Conservation (phyloP, 495 filamentous ascomycete genomes). For the Aspergillus steynii region DNA sequence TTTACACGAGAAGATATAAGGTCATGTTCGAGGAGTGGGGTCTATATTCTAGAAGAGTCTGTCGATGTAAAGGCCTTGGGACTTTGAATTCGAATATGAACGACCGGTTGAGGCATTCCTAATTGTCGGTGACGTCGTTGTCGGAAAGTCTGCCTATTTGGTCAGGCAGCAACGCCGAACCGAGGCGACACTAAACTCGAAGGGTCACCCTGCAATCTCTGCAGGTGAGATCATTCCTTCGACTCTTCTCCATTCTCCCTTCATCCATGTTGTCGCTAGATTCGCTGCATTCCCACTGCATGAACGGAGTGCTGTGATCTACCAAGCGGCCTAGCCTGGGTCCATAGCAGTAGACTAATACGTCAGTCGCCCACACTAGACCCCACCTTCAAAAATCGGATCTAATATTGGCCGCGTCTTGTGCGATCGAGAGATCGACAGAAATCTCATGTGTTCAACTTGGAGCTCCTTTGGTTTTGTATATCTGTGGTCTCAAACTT, state of each 20-base stretch:
- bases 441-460: background rate
- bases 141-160: background rate
- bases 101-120: too few relatives aligned
- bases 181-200: background rate
- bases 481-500: background rate
- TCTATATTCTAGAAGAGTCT: too few relatives aligned
- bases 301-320: background rate
- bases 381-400: background rate
- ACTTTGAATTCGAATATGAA: background rate
- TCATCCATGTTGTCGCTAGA: background rate
- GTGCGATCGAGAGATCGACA: background rate
- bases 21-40: too few relatives aligned
- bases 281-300: background rate
- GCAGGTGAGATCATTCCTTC: background rate
- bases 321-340: background rate
- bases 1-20: background rate
- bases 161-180: background rate
- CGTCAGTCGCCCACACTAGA: background rate
- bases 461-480: background rate
- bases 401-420: background rate
- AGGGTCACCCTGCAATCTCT: background rate
- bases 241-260: background rate
- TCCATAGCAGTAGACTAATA: background rate
- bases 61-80: too few relatives aligned
- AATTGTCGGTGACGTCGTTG: background rate